Base-by-base conservation (phyloP, 805 yeast species). In the Suhomyces faveliae region DNA sequence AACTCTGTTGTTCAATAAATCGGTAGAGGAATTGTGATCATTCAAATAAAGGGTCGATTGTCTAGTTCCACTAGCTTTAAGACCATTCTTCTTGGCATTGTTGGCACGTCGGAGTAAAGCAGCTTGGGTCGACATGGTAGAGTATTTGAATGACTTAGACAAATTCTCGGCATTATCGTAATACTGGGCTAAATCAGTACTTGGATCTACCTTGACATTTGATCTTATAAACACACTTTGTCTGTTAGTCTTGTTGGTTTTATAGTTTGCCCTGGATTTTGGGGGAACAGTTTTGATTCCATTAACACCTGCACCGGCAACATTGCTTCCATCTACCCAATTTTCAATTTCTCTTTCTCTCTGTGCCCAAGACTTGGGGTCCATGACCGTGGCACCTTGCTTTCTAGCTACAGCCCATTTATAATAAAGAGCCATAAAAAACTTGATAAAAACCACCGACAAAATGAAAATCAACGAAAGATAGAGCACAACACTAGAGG, bases 381-480 rank as follows among this genome's bases (percentile, higher is more conserved):
- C 79, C 42, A 84, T 71, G 22, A 70, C 70, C 51, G 78, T 79
- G 2, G 94, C 94, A 51, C 98, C 98, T 69, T 90, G 97, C 29
- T 68, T 75, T 38, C 82, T 53, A 42, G 73, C 77, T 15, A 92
- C 68, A 49, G 81, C 67, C 96, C 97, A 92, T 57, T 86, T 83
- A 75, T 85, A 94, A 63, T 90, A 89, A 61, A 92, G 84, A 0
- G 99, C 97, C 64, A 92, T 74, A 11, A 86, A 48, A 58, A 94
- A 94, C 68, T 91, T 91, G 38, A 75, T 74, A 45, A 84, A 60
- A 20, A 90, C 96, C 46, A 94, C 80, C 1, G 95, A 78, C 49
- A 94, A 73, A 58, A 94, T 91, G 62, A 94, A 89, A 8, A 87
- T 84, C 59, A 94, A 76, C 1, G 97, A 87, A 5, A 86, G 78